Evolutionary conservation across 306 rosid species (phyloP).

Genomic region (Cucumis cinereus): DNA sequence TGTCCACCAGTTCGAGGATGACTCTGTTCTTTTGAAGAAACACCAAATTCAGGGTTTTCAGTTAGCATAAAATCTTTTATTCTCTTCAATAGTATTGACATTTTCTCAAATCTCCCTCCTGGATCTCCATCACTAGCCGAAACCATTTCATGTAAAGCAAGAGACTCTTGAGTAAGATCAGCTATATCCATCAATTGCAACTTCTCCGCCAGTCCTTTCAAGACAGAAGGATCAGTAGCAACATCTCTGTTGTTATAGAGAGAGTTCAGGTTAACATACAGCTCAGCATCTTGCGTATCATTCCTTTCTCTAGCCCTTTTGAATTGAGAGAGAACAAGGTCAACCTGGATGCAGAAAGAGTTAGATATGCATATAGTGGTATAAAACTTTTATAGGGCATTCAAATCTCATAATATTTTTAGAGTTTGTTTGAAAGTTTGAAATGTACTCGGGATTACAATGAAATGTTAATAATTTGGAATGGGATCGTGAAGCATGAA

Average conservation of each 20-base stretch:
- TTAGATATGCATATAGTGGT: not conserved
- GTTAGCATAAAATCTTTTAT: constrained; percentile 73
- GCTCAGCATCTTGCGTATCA: constrained; percentile 54
- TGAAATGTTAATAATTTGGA: too few relatives aligned
- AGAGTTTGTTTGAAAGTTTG: too few relatives aligned
- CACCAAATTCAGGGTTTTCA: constrained; percentile 55
- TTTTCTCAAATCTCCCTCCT: constrained; percentile 74
- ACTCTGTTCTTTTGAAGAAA: constrained; percentile 27
- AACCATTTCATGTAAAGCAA: constrained; percentile 92
- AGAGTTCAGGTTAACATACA: constrained; percentile 47
- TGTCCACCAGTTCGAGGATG: constrained; percentile 29
- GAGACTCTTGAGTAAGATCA: constrained; percentile 78
- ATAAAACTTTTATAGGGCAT: not conserved
- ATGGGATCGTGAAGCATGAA: too few relatives aligned
- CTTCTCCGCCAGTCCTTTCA: constrained; percentile 58
- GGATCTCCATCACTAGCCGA: constrained; percentile 72
- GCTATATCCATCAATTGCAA: constrained; percentile 60
- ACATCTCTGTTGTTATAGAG: constrained; percentile 44
- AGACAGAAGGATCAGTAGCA: constrained; percentile 38
- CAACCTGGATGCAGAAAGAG: constrained; percentile 46
- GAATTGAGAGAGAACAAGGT: constrained; percentile 84
- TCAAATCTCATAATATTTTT: not conserved
- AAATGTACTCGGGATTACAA: too few relatives aligned
- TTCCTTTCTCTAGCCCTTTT: constrained; percentile 73
- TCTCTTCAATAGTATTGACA: constrained; percentile 72